These are phyloP conservation scores for Acacia concinna DNA, from an alignment of 331 rosid species.

Conservation along the genomic window DNA sequence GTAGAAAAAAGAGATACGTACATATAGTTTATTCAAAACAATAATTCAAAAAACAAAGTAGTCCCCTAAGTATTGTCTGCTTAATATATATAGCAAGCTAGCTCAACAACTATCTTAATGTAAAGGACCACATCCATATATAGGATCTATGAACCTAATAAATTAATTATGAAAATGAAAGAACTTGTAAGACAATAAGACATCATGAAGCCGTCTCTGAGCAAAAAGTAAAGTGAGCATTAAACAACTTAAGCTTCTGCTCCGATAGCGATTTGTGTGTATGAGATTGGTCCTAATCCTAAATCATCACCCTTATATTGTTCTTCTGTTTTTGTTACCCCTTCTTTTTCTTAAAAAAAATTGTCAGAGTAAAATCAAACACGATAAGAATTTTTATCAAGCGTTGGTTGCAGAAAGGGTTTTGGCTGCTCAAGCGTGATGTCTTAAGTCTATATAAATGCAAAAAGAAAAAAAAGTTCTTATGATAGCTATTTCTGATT, in stretches of 20 bases:
- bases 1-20: too few species aligned
- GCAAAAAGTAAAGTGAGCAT: not conserved
- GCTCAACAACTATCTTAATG: not conserved
- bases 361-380: not conserved
- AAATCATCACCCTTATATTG: not conserved
- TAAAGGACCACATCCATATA: constrained; percentile 22
- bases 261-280: constrained; percentile 1
- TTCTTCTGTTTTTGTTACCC: not conserved
- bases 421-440: too few species aligned
- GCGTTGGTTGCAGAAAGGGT: too few species aligned
- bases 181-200: not conserved
- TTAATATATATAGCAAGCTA: not conserved
- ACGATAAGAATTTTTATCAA: not conserved
- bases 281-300: not conserved
- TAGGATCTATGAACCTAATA: constrained; percentile 7
- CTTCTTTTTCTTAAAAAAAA: too few species aligned
- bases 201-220: not conserved
- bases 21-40: not conserved
- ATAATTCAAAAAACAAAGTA: not conserved
- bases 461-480: too few species aligned
- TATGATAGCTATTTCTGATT: too few species aligned
- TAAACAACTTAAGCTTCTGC: constrained; percentile 2
- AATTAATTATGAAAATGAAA: constrained; percentile 31
- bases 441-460: too few species aligned
- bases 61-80: not conserved